phyloP scores from a whole-genome alignment of 257 asterid species.

The Echites panduratus region DNA sequence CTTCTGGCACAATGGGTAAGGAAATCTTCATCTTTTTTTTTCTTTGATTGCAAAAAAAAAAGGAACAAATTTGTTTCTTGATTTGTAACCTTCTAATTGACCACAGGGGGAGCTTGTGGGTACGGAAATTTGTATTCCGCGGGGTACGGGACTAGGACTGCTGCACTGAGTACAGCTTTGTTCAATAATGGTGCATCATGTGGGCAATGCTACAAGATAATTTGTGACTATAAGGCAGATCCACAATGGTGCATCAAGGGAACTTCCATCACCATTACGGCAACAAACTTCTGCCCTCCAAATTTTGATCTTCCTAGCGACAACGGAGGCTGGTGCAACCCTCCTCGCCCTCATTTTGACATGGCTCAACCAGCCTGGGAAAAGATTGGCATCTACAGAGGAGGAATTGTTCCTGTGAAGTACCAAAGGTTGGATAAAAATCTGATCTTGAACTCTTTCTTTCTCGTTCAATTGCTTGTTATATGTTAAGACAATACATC shows the following conservation, averaged over 20 bases:
- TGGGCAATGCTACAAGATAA: conserved; percentile 40
- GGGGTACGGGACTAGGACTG: conserved; percentile 37
- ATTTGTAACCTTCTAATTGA: not conserved
- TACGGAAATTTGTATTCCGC: conserved; percentile 28
- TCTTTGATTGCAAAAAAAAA: not conserved
- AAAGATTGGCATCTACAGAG: conserved; percentile 32
- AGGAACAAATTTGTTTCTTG: not conserved
- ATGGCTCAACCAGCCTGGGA: conserved; percentile 46
- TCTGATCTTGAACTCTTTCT: not conserved
- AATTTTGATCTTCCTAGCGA: conserved; percentile 32
- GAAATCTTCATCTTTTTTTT: not conserved
- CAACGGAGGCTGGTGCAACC: conserved; percentile 43
- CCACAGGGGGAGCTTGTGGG: conserved; percentile 36
- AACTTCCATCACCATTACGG: conserved; percentile 30
- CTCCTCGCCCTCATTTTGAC: conserved; percentile 42
- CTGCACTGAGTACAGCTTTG: conserved; percentile 36
- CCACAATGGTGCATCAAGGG: conserved; percentile 30
- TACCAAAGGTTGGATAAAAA: conserved; percentile 27
- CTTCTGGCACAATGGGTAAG: conserved; percentile 54
- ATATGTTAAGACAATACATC: not conserved
- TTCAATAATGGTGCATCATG: conserved; percentile 38
- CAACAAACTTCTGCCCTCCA: conserved; percentile 42
- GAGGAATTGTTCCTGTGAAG: conserved; percentile 37
- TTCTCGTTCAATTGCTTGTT: not conserved
- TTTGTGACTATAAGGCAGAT: conserved; percentile 25